Conservation (phyloP, 257 asterid genomes). For the Penstemon davidsonii region DNA sequence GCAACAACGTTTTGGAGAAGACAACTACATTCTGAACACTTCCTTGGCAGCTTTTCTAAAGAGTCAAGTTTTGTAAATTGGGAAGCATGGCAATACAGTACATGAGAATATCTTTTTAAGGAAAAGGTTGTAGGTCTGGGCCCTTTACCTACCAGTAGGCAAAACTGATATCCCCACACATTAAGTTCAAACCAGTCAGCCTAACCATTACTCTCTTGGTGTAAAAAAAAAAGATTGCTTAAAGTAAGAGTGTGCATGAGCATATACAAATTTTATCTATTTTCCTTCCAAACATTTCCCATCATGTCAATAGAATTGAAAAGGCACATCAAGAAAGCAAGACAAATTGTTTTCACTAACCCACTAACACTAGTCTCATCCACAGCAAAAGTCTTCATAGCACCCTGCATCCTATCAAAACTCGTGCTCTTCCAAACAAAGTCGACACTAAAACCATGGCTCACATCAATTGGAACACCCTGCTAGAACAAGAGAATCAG, state of each 20-base stretch:
- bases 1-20: not conserved
- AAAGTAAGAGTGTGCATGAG: too few species aligned
- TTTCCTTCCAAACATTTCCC: too few species aligned
- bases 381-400: slow-evolving; percentile 99
- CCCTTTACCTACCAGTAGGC: too few species aligned
- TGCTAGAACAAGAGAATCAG: slow-evolving; percentile 39
- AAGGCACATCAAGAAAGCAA: not conserved
- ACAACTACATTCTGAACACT: not conserved
- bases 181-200: too few species aligned
- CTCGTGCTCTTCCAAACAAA: slow-evolving; percentile 99
- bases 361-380: slow-evolving; percentile 99
- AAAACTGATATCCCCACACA: too few species aligned
- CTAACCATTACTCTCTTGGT: too few species aligned
- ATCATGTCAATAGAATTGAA: not conserved
- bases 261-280: too few species aligned
- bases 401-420: slow-evolving; percentile 98
- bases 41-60: not conserved
- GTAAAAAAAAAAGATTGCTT: too few species aligned
- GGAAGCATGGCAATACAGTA: not conserved
- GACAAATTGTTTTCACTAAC: slow-evolving; percentile 44
- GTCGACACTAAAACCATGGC: slow-evolving; percentile 93
- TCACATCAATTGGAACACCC: slow-evolving; percentile 94
- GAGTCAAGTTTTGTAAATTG: not conserved
- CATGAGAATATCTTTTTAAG: not conserved
- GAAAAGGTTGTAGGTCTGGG: too few species aligned